These are phyloP conservation scores for Brettanomyces sp. DNA, from an alignment of 805 yeast genomes.

Conservation along the genomic window DNA sequence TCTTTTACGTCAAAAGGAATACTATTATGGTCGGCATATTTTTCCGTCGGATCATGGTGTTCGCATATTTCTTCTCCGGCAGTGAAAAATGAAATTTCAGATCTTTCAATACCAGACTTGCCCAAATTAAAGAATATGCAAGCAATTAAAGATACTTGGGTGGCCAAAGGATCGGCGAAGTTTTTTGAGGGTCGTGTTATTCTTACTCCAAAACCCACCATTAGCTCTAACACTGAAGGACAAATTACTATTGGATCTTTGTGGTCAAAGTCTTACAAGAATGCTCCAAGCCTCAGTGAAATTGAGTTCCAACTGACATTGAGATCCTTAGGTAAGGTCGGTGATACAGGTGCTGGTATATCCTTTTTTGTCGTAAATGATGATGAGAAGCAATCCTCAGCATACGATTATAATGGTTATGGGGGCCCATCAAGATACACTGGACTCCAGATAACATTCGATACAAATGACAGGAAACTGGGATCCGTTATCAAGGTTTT, in stretches of 20 bases:
- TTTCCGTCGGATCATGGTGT: too few relatives aligned
- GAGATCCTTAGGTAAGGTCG: slow-evolving; percentile 47
- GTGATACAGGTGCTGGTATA: slow-evolving; percentile 45
- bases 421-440: slow-evolving; percentile 52
- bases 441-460: slow-evolving; percentile 56
- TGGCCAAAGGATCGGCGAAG: slow-evolving; percentile 26
- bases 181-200: slow-evolving; percentile 46
- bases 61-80: too few relatives aligned
- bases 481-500: slow-evolving; percentile 49
- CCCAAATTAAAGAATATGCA: slow-evolving; percentile 12
- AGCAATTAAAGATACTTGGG: slow-evolving; percentile 38
- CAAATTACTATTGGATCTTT: slow-evolving; percentile 32
- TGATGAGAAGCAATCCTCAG: slow-evolving; percentile 25
- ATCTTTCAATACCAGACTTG: slow-evolving; percentile 19
- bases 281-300: slow-evolving; percentile 16
- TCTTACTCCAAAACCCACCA: slow-evolving; percentile 33
- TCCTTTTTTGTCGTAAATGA: slow-evolving; percentile 46
- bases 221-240: slow-evolving; percentile 15
- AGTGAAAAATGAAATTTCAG: too few relatives aligned
- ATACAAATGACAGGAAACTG: slow-evolving; percentile 34
- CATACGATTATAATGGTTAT: slow-evolving; percentile 26
- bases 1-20: too few relatives aligned
- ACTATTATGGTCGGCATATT: too few relatives aligned
- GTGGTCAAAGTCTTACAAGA: slow-evolving; percentile 26
- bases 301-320: slow-evolving; percentile 50